Base-by-base conservation (phyloP, 345 rosid genomes). In the Gossypioides kirkii region DNA sequence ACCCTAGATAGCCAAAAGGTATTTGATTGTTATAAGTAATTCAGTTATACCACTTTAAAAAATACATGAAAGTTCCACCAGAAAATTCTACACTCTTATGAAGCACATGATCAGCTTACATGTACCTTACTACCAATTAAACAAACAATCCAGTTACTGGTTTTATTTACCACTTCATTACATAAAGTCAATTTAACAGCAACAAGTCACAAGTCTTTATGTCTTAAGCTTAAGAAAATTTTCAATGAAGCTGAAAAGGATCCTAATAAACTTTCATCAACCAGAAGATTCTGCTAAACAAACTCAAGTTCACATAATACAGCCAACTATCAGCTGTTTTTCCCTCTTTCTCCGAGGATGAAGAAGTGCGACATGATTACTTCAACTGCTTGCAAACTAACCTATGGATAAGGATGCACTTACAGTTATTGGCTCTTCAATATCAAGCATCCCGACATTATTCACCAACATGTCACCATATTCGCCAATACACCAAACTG, bases 401-500 rank as follows among this genome's bases (percentile, higher is more conserved):
- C 26, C 49, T 54, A 76, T 32, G 45, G 70, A 67, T 52, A 65
- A 55, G 72, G 75, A 73, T 66, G 61, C 75, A 78, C 93, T 86
- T 78, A 96, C 99, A 52, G 97, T 93, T 78, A 91, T 68, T 58
- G 98, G 92, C 79, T 96, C 94, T 83, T 96, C 99, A 50, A 84
- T 72, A 79, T 87, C 81, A 81, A 96, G 94, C 91, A 93, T 82
- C 77, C 99, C 98, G 26, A 74, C 86, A 86, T 87, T 93, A 73
- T 91, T 90, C 61, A 93, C 91, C 89, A 96, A 80, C 83, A 96
- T 68, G 81, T 96, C 99, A 74, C 98, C 99, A 77, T 92, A 96
- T 84, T 96, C 99, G 76, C 99, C 99, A 64, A 96, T 83, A 86
- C 98, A 96, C 99, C 99, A 96, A 67, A 91, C 87, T 38, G 99